Conservation (phyloP, 2,329 filamentous ascomycete species). For the Verticillium isaacii region DNA sequence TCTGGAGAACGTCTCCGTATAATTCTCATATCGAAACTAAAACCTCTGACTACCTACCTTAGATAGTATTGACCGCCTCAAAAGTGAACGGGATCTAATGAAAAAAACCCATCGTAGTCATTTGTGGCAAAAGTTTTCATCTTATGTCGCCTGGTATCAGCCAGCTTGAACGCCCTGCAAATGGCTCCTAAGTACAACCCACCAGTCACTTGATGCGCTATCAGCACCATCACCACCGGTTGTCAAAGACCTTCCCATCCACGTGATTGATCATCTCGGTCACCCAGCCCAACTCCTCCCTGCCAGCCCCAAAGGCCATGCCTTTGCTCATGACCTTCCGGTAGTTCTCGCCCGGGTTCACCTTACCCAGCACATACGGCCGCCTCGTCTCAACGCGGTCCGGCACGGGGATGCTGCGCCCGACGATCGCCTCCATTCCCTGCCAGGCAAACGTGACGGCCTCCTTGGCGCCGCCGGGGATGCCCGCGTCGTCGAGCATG, state of each 20-base stretch:
- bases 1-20: no score
- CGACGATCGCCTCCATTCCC: conserved; percentile 54
- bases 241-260: conserved; percentile 40
- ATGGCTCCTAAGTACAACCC: no score
- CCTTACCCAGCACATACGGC: conserved; percentile 49
- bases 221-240: conserved; percentile 25
- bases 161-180: no score
- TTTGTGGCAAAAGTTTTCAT: no score
- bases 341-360: conserved; percentile 50
- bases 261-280: conserved; percentile 46
- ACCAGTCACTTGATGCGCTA: no score
- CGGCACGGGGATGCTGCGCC: conserved; percentile 49
- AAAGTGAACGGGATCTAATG: no score
- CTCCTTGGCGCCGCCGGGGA: conserved; percentile 54
- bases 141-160: no score
- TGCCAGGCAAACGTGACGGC: conserved; percentile 52
- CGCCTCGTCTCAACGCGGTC: conserved; percentile 44
- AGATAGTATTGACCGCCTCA: no score
- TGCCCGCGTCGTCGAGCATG: conserved; percentile 53
- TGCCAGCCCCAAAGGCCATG: conserved; percentile 42
- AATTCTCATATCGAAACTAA: no score
- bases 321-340: conserved; percentile 46
- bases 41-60: no score
- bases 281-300: conserved; percentile 38
- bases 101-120: no score